These are phyloP conservation scores for Calonectria henricotiae DNA, from an alignment of 2,329 filamentous ascomycete species.

Conservation along the genomic window DNA sequence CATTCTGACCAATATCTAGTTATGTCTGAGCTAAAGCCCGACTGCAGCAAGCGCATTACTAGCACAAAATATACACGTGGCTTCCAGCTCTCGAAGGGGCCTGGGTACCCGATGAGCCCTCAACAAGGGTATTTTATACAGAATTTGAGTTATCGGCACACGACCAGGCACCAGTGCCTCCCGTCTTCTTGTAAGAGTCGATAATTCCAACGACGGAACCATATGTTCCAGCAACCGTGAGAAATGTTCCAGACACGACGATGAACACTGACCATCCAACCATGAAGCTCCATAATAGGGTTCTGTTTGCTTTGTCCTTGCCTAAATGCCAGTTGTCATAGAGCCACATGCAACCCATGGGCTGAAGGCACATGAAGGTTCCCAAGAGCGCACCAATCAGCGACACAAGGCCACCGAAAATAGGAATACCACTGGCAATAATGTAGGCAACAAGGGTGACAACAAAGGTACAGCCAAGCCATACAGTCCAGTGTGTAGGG, in stretches of 20 bases:
- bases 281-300: constrained; percentile 41
- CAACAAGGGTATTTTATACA: not conserved
- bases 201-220: constrained; percentile 27
- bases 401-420: constrained; percentile 43
- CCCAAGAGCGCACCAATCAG: constrained; percentile 50
- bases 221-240: constrained; percentile 29
- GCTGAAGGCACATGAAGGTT: constrained; percentile 50
- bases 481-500: constrained; percentile 23
- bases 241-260: constrained; percentile 31
- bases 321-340: constrained; percentile 45
- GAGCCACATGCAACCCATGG: constrained; percentile 50
- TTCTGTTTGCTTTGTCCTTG: not conserved
- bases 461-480: constrained; percentile 41
- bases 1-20: not conserved
- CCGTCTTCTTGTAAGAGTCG: constrained; percentile 54
- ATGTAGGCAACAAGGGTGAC: constrained; percentile 46
- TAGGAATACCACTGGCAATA: constrained; percentile 47
- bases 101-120: too few species aligned
- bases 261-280: constrained; percentile 42
- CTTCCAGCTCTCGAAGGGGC: not conserved
- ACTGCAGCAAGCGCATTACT: not conserved
- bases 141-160: constrained; percentile 61
- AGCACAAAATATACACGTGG: not conserved
- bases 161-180: constrained; percentile 59
- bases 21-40: not conserved